Evolutionary conservation across 202 grass and related monocot species (phyloP), one percentile per base, ranked within the genome.

Genomic region (Panicum virgatum): DNA sequence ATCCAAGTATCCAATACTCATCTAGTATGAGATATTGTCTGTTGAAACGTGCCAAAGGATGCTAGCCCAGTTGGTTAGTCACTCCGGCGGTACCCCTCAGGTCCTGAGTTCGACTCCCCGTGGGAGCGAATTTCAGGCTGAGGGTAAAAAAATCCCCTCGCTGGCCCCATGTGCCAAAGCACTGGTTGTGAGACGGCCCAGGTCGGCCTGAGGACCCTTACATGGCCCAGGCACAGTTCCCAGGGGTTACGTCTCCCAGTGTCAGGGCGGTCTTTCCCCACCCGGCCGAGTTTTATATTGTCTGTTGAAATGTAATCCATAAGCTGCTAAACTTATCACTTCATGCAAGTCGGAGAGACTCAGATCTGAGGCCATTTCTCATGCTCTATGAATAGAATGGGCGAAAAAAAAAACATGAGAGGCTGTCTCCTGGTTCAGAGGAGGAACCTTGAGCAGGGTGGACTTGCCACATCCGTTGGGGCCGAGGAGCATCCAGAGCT

Each of bases 401-500:
- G 56, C 46, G 39, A 13, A 53, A 53, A 84, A 53, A 84, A 52
- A 89, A 80, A 40, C 12, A 83, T 3, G 30, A 51, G 1, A 47
- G 9, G 58, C 4, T 13, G 42, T 15, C 26, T 38, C 77, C 64
- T 74, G 25, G 58, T 71, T 77, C 27, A 67, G 54, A 56, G 8
- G 3, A 76, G 56, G 20, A 86, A 95, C 92, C 96, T 93, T 93
- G 2, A 95, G 86, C 14, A 98, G 90, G 52, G 96, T 95, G 52
- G 96, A 95, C 84, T 98, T 98, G 82, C 96, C 96, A 52, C 96
- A 95, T 22, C 92, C 90, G 74, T 98, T 98, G 81, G 92, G 92
- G 20, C 96, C 96, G 19, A 98, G 96, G 62, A 98, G 96, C 96
- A 98, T 95, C 92, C 96, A 98, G 40, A 95, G 87, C 83, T 98